A percentile compares a stretch with the other conserved stretches of the same genome.
These are phyloP conservation scores for Sporothrix pseudoabietina DNA, from an alignment of 2,329 filamentous ascomycete species.

Conservation along the genomic window DNA sequence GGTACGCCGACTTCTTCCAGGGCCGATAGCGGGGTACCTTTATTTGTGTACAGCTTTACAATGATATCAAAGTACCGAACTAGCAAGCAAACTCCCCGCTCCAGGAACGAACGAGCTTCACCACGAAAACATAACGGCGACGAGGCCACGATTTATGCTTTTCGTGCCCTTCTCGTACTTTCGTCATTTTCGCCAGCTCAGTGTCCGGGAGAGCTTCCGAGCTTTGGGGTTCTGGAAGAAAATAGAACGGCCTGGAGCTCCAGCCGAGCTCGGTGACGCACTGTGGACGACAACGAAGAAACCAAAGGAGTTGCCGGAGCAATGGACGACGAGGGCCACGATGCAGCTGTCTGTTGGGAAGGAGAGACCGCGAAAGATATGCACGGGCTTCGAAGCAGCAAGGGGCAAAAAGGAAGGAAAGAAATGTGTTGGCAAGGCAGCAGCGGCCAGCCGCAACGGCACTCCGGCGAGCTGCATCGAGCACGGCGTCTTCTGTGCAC, in stretches of 20 bases:
- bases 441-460: background rate
- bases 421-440: conserved; percentile 6
- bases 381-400: background rate
- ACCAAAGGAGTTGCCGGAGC: background rate
- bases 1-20: conserved; percentile 25
- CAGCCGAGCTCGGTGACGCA: conserved; percentile 20
- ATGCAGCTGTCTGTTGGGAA: background rate
- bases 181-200: background rate
- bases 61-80: conserved; percentile 12
- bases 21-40: conserved; percentile 8
- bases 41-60: background rate
- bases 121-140: conserved; percentile 28
- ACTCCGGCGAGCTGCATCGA: conserved; percentile 14
- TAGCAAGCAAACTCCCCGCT: conserved; percentile 1
- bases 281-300: background rate
- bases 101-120: conserved; percentile 4
- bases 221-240: background rate
- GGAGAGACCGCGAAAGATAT: background rate
- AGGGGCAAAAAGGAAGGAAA: background rate
- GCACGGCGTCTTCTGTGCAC: background rate
- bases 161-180: background rate
- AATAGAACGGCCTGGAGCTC: conserved; percentile 5
- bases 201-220: background rate
- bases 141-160: background rate
- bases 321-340: background rate